A percentile compares a stretch with the other conserved stretches of the same genome.
phyloP scores from a whole-genome alignment of 768 basidiomycete genomes.

The Mycena floridula region DNA sequence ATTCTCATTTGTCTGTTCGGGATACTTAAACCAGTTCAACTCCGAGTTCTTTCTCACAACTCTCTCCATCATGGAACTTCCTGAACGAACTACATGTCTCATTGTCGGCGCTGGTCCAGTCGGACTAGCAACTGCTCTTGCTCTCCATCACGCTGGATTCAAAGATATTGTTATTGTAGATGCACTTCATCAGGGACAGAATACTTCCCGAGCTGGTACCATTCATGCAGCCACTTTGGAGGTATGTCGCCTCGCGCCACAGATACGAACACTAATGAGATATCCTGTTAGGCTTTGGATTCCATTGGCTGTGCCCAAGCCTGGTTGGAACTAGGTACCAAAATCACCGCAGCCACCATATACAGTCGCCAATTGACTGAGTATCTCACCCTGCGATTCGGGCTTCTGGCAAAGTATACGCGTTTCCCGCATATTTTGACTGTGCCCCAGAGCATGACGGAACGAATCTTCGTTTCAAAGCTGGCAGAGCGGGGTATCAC shows the following conservation, averaged over 20 bases:
- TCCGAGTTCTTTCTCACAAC: too few species aligned
- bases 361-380: constrained; percentile 13
- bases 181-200: constrained; percentile 22
- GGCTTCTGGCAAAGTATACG: constrained; percentile 27
- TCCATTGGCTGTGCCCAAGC: constrained; percentile 27
- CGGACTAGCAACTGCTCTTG: constrained; percentile 25
- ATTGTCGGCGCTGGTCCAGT: constrained; percentile 14
- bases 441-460: constrained; percentile 32
- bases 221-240: constrained; percentile 44
- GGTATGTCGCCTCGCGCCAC: constrained; percentile 14
- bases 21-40: too few species aligned
- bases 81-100: constrained; percentile 3
- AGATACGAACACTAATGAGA: background rate
- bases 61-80: background rate
- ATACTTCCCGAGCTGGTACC: constrained; percentile 33
- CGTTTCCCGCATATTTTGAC: constrained; percentile 21
- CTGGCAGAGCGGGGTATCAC: constrained; percentile 21
- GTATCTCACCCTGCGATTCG: constrained; percentile 20
- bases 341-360: constrained; percentile 13
- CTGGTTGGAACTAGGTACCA: constrained; percentile 24
- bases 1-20: too few species aligned
- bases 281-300: constrained; percentile 27
- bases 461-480: constrained; percentile 26
- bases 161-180: constrained; percentile 34
- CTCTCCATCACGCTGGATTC: constrained; percentile 28